phyloP scores from a whole-genome alignment of 768 basidiomycete genomes.

The Boletellus emodensis region DNA sequence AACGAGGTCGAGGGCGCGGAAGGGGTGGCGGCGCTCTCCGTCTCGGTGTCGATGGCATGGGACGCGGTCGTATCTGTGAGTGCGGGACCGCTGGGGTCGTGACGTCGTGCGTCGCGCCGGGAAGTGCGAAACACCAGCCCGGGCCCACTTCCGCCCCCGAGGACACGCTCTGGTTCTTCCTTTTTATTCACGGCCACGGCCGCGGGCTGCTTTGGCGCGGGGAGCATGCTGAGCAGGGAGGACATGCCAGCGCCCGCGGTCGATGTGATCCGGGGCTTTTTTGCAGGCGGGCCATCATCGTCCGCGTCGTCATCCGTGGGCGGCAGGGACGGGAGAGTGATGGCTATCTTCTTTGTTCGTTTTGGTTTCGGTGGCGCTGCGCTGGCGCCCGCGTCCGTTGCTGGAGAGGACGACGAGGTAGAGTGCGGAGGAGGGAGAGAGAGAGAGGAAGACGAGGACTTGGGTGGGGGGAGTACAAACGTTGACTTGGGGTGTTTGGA shows the following conservation, averaged over 20 bases:
- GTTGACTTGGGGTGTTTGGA: constrained; percentile 28
- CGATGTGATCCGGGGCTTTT: constrained; percentile 50
- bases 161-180: constrained; percentile 48
- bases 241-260: constrained; percentile 54
- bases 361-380: constrained; percentile 35
- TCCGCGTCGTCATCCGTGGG: constrained; percentile 40
- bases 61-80: constrained; percentile 9
- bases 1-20: constrained; percentile 41
- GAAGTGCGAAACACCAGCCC: constrained; percentile 56
- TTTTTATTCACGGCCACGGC: constrained; percentile 34
- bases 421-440: constrained; percentile 24
- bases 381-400: background rate
- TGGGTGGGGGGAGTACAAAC: constrained; percentile 37
- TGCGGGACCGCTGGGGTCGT: constrained; percentile 22
- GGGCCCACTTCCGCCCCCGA: constrained; percentile 61
- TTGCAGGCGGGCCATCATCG: constrained; percentile 52
- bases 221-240: constrained; percentile 67
- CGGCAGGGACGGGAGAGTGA: constrained; percentile 27
- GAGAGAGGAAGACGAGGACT: constrained; percentile 22
- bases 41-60: constrained; percentile 7
- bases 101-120: constrained; percentile 6
- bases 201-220: constrained; percentile 58
- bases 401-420: background rate
- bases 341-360: constrained; percentile 43
- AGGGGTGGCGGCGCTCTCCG: background rate